Evolutionary conservation across 2,329 filamentous ascomycete species (phyloP).

Genomic region (Epichloe elymi): DNA sequence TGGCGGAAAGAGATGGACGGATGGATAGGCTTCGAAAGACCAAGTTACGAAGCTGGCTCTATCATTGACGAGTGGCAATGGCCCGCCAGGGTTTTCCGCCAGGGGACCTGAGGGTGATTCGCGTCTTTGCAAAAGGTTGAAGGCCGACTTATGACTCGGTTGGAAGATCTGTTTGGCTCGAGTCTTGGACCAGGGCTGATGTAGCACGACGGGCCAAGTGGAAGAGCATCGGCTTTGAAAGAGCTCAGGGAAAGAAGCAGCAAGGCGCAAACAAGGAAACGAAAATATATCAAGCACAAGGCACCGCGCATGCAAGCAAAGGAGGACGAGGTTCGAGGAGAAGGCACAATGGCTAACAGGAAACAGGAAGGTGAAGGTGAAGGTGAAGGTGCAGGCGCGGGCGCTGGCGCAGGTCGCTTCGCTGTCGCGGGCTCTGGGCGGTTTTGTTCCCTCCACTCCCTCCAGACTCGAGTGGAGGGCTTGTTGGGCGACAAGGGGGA

Average conservation of each 20-base stretch:
- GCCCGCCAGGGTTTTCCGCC: background rate
- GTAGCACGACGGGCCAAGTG: background rate
- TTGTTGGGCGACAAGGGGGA: background rate
- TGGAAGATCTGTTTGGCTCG: slow-evolving; percentile 2
- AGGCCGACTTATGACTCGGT: slow-evolving; percentile 1
- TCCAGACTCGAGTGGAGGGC: background rate
- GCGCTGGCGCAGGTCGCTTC: background rate
- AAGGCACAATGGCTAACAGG: background rate
- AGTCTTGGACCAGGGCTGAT: background rate
- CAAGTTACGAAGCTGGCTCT: background rate
- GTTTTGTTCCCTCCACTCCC: background rate
- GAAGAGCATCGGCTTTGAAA: background rate
- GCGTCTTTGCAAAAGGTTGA: background rate
- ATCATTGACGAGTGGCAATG: slow-evolving; percentile 1
- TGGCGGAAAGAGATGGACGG: background rate
- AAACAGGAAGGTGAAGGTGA: background rate
- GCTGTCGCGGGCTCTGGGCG: background rate
- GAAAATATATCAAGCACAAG: background rate
- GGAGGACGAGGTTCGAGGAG: background rate
- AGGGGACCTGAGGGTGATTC: slow-evolving; percentile 1
- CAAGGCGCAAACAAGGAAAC: background rate
- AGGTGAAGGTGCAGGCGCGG: background rate
- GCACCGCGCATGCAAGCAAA: background rate
- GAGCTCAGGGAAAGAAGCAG: background rate
- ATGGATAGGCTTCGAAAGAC: slow-evolving; percentile 3